Percentiles rank a stretch among this genome's conserved stretches.
Evolutionary conservation across 306 rosid species (phyloP).

Genomic region (Cucumis melo): DNA sequence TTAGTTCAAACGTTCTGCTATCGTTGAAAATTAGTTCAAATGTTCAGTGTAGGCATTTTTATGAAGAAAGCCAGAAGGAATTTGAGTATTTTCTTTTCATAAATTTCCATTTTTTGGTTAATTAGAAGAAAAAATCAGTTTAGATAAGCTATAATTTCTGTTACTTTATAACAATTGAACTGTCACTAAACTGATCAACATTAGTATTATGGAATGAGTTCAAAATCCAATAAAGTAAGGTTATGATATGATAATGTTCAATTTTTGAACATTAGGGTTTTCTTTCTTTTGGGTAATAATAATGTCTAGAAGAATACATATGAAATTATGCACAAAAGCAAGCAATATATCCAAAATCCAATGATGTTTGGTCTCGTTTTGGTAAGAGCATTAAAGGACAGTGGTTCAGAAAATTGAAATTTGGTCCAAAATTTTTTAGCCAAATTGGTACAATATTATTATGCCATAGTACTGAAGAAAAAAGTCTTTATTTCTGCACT

Average conservation of each 20-base stretch:
- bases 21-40: no score
- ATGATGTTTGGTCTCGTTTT: neutral
- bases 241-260: neutral
- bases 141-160: no score
- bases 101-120: no score
- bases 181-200: no score
- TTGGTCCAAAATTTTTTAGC: neutral
- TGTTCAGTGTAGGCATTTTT: neutral
- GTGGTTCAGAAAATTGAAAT: neutral
- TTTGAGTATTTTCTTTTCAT: no score
- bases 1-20: no score
- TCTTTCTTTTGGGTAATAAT: neutral
- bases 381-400: neutral
- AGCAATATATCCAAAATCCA: neutral
- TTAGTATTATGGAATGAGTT: no score
- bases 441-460: neutral
- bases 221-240: no score
- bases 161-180: no score
- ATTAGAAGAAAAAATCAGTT: no score
- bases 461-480: neutral
- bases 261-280: neutral
- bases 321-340: neutral
- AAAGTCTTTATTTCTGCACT: neutral
- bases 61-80: neutral
- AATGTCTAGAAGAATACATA: neutral